These are phyloP conservation scores for Biscogniauxia marginata DNA, from an alignment of 2,329 filamentous ascomycete species.

Conservation along the genomic window DNA sequence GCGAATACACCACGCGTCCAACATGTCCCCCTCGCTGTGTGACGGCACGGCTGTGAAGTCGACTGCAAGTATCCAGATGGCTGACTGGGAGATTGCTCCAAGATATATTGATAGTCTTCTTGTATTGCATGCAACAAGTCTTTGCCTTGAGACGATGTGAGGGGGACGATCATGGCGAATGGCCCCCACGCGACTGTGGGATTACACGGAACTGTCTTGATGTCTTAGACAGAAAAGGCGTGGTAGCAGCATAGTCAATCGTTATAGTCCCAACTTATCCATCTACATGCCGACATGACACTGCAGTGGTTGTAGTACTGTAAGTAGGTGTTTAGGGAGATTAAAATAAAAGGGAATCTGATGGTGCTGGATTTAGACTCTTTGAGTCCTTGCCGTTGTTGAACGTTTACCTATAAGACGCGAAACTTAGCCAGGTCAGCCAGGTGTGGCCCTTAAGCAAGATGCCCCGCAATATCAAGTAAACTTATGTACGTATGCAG, in stretches of 20 bases:
- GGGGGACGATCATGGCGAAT: not conserved
- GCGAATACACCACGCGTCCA: not conserved
- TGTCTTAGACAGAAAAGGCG: not conserved
- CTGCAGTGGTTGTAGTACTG: not conserved
- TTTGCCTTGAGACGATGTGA: not conserved
- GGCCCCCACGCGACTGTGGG: not conserved
- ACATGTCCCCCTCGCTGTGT: not conserved
- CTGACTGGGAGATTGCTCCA: too few species aligned
- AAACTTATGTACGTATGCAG: not conserved
- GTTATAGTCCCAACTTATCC: not conserved
- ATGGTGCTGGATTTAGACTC: not conserved
- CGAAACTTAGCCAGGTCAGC: too few species aligned
- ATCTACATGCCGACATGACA: not conserved
- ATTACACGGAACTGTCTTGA: not conserved
- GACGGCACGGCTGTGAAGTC: not conserved
- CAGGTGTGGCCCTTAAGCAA: too few species aligned
- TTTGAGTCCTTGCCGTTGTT: too few species aligned
- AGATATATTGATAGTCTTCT: too few species aligned
- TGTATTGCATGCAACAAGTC: too few species aligned
- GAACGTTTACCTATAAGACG: too few species aligned
- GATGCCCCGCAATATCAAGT: not conserved
- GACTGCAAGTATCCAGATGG: not conserved
- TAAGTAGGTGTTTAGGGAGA: not conserved
- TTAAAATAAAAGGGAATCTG: not conserved
- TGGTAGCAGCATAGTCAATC: not conserved